Base-by-base conservation (phyloP, 768 basidiomycete genomes). In the Pilatotrama ljubarskyi region DNA sequence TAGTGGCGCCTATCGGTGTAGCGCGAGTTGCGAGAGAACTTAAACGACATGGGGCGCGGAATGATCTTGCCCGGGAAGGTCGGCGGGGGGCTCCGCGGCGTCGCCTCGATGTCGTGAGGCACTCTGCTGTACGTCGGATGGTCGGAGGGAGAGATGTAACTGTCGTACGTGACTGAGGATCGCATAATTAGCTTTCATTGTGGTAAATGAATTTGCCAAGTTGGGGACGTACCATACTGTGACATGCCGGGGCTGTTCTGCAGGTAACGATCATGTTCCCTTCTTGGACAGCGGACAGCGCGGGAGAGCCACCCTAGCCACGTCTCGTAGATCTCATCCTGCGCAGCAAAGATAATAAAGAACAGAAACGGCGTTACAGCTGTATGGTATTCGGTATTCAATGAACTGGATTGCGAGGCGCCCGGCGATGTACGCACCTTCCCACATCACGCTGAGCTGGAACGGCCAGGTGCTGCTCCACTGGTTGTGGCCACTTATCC, bases 331-430 rank as follows among this genome's bases (percentile, higher is more conserved):
- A 69, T 62, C 32, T 69, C 64, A 24, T 69, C 64, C 18, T 66
- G 68, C 0, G 68, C 68, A 3, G 61, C 63, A 55, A 69, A 69
- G 17, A 69, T 65, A 26, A 65, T 2, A 59, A 69, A 66, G 44
- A 64, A 61, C 7, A 66, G 50, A 2, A 63, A 22, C 2, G 64
- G 64, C 0, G 63, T 62, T 2, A 63, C 46, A 0, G 65, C 68
- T 69, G 53, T 6, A 25, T 10, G 10, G 17, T 20, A 3, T 20
- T 35, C 5, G 7, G 22, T 1, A 10, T 5, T 25, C 13, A 46
- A 46, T 49, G 37, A n/a, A 10, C n/a, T 22, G 18, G 25, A 24
- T 1, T 5, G 35, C 40, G 25, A 24, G 17, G 9, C 41, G 10
- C 29, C 3, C 2, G n/a, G 2, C 3, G 15, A 20, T 3, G 10